Base-by-base conservation (phyloP, 345 rosid genomes). In the Brassica cretica region DNA sequence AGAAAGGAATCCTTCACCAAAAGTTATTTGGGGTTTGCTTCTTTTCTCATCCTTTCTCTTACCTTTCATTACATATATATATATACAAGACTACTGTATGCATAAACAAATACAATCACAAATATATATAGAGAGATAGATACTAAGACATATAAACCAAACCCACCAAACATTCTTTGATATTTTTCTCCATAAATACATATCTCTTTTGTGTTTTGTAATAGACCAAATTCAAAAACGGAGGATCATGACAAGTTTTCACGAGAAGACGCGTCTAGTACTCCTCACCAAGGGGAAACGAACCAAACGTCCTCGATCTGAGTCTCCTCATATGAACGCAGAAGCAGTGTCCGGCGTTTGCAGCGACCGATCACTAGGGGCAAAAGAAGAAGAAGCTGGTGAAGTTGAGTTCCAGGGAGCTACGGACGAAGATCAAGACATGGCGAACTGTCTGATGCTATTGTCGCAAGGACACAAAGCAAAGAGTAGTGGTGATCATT, bases 391-490 rank as follows among this genome's bases (percentile, higher is more conserved):
- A 77, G 77, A 71, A 71, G 79, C 18, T 44, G 70, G 80, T 12
- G 92, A 90, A 66, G 88, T 68, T 0, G 79, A 75, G 18, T 65
- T 64, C 19, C 32, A 0, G 8, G 80, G 68, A 76, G 70, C 51
- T 15, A 85, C 90, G 0, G 86, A 89, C 61, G 98, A 93, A 70
- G 98, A 92, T 24, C 91, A 91, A 71, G 97, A 93, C 76, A 88
- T 89, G 93, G 99, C 99, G 0, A 93, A 90, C 51, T 96, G 99
- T 76, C 84, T 96, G 11, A 96, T 96, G 80, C 85, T 96, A 24
- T 83, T 96, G 4, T 94, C 99, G 0, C 96, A 87, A 66, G 97
- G 99, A 49, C 84, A 78, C 19, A 41, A 27, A 85, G 63, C 84
- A 86, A 81, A 88, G 62, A 41, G 66, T 6, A 55, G 66, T 24